These are phyloP conservation scores for Hanseniaspora sp. DNA, from an alignment of 1,139 yeast species.

Conservation along the genomic window DNA sequence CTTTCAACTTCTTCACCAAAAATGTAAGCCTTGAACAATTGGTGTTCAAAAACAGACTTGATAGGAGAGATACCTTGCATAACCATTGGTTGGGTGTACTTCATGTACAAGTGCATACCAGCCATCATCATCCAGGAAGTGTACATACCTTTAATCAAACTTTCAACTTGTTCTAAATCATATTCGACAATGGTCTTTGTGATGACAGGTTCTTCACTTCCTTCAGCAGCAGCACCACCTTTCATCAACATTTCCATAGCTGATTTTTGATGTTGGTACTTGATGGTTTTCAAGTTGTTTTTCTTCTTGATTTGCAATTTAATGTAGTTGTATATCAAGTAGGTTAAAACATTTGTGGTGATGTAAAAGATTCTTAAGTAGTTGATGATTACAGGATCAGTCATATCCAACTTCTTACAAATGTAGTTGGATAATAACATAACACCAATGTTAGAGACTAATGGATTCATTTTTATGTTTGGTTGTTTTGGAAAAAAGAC, in stretches of 20 bases:
- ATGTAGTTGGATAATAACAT: constrained; percentile 98
- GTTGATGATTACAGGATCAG: constrained; percentile 63
- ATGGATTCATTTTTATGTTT: constrained; percentile 54
- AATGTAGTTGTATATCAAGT: constrained; percentile 55
- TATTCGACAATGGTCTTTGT: constrained; percentile 91
- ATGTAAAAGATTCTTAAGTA: constrained; percentile 69
- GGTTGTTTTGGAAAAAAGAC: background rate
- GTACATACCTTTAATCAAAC: constrained; percentile 70
- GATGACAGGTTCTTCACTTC: constrained; percentile 31
- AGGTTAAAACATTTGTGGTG: constrained; percentile 54
- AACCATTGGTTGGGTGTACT: constrained; percentile 92
- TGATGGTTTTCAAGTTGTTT: constrained; percentile 85
- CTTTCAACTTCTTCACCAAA: constrained; percentile 81
- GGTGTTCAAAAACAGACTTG: constrained; percentile 81
- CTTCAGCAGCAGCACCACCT: constrained; percentile 57
- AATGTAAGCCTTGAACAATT: constrained; percentile 83
- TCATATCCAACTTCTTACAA: constrained; percentile 80
- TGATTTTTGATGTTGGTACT: constrained; percentile 79
- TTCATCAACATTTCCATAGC: constrained; percentile 39
- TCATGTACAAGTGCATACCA: constrained; percentile 95
- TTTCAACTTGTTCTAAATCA: constrained; percentile 75
- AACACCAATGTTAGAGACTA: constrained; percentile 71
- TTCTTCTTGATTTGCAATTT: constrained; percentile 52
- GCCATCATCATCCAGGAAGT: constrained; percentile 96
- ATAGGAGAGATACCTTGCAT: constrained; percentile 89